Base-by-base conservation (phyloP, 352 stramenopile species). In the Globisporangium nodosum region DNA sequence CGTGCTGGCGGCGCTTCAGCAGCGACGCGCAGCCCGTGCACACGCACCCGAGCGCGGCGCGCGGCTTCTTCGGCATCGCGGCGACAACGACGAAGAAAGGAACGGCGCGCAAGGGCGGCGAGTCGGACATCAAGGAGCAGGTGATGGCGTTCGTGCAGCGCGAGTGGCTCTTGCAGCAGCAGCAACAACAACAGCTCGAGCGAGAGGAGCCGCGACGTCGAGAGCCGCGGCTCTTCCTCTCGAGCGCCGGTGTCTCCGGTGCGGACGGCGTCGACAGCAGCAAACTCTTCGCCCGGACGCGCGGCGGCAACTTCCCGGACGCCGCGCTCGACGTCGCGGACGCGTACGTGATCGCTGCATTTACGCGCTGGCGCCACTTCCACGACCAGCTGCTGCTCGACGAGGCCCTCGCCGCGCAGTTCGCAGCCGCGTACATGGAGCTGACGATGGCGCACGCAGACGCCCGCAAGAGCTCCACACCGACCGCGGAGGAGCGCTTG, bases 271-370 rank as follows among this genome's bases (percentile, higher is more conserved):
- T 12, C 33, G 30, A 37, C 56, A 52, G n/a, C 35, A 58, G 39
- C 16, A 50, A 5, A 11, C 39, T 65, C n/a, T 59, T 68, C 16
- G 33, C 35, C 24, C 37, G 56, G 20, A 74, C 69, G 24, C 64
- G 77, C 39, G 76, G 56, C 15, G 74, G 78, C 0, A 61, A 63
- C 27, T 66, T 75, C 54, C 72, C 73, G 5, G 74, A 87, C 42
- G 81, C 70, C 2, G 74, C 76, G 16, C 91, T 83, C 52, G 85
- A 94, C 58, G 78, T 92, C 47, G 81, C 79, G 5, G 85, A 94
- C 56, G 78, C 85, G 24, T 94, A 92, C 66, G 72, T 94, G 6
- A 78, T 92, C n/a, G 85, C 85, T 1, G 66, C 74, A 18, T 90
- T 85, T 64, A 87, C 75, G 31, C 73, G 76, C 20, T 85, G 70